Conservation (phyloP, 441 rosid species). For the Raphanus hybrid region DNA sequence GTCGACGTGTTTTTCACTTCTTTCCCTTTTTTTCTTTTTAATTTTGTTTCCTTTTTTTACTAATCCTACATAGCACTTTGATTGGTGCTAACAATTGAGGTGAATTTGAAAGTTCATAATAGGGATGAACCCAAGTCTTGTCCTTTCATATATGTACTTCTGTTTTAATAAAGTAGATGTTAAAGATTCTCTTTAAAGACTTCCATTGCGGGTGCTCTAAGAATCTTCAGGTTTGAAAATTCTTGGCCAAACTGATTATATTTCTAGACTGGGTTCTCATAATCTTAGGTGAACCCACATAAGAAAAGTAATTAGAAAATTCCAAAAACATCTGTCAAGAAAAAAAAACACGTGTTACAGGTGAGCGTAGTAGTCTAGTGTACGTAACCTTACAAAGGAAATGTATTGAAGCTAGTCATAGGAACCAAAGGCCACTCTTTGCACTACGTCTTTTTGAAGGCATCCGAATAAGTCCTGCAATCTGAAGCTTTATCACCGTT, state of each 20-base stretch:
- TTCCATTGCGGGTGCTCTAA: too few species aligned
- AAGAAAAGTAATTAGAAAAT: not conserved
- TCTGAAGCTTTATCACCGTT: conserved; percentile 90
- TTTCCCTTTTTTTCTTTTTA: too few species aligned
- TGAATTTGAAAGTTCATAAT: too few species aligned
- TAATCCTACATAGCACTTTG: too few species aligned
- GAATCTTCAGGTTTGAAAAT: not conserved
- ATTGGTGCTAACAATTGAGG: too few species aligned
- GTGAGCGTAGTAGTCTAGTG: not conserved
- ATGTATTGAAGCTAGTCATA: conserved; percentile 35
- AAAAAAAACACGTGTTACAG: not conserved
- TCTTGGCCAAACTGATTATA: not conserved
- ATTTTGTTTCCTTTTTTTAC: too few species aligned
- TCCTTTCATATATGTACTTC: too few species aligned
- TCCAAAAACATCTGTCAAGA: not conserved
- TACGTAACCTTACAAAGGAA: conserved; percentile 1
- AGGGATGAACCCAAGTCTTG: too few species aligned
- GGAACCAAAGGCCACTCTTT: conserved; percentile 84
- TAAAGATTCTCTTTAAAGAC: too few species aligned
- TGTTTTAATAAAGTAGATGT: too few species aligned
- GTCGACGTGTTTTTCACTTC: too few species aligned
- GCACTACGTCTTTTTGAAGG: conserved; percentile 86
- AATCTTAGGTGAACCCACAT: not conserved
- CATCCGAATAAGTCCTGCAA: conserved; percentile 83
- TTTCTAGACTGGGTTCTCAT: not conserved